Base-by-base conservation (phyloP, 768 basidiomycete genomes). In the Hygrocybe punicea region DNA sequence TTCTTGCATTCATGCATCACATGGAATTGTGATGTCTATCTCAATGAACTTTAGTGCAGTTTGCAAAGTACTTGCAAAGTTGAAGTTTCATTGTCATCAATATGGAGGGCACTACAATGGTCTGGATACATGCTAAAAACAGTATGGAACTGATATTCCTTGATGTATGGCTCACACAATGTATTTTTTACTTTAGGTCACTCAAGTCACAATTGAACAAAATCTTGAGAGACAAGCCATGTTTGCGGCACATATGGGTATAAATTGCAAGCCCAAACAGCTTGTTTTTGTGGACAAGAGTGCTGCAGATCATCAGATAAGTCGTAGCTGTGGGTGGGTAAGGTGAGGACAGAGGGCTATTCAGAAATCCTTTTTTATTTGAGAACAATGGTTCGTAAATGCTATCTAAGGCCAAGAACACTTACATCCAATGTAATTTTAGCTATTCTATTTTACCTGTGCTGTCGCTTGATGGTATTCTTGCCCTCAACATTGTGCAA, bases 361-460 rank as follows among this genome's bases (percentile, higher is more conserved):
- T 7, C 56, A 65, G 14, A 48, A 53, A 10, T 69, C 67, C 40
- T 65, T 59, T 25, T 75, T 75, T 58, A 60, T 68, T 6, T 59
- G 62, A 16, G 71, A 72, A 9, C 51, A 54, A 8, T 53, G 44
- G 62, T 63, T 50, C 17, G 60, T 55, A 25, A 36, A 17, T 3
- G 25, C n/a, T 39, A 23, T 67, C 56, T 49, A 29, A 29, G 8
- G 29, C 8, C 56, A 42, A 8, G 51, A 66, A 17, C 56, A 65
- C 16, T 62, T 60, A 11, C 36, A 48, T n/a, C 62, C 16, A 42
- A 69, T 17, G 62, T 60, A 19, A 16, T 21, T 40, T 63, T 42
- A 67, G 71, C 6, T 73, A 71, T 52, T 70, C 69, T 8, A 60
- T 71, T 42, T 63, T 76, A 11, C 73, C 73, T 6, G 67, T 67